Percentiles rank a stretch among this genome's conserved stretches.
Conservation (phyloP, 805 yeast species). For the Vanderwaltozyma polyspora region DNA sequence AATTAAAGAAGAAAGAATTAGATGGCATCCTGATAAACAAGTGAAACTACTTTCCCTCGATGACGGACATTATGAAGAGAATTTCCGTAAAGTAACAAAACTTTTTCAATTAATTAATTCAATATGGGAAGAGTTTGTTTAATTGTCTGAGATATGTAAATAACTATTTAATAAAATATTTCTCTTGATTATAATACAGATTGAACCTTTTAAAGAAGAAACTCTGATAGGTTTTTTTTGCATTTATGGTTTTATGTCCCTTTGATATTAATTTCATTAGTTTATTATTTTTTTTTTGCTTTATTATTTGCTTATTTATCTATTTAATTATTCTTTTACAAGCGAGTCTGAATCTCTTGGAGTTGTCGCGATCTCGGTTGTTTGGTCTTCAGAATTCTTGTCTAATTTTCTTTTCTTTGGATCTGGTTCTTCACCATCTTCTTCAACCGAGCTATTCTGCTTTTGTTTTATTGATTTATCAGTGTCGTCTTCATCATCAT, state of each 20-base stretch:
- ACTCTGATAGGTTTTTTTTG: too few species aligned
- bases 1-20: slow-evolving; percentile 39
- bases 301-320: neutral
- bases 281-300: neutral
- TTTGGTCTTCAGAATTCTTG: slow-evolving; percentile 5
- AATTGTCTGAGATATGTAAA: too few species aligned
- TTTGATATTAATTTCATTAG: too few species aligned
- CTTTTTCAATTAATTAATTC: slow-evolving; percentile 35
- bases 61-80: neutral
- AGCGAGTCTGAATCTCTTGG: slow-evolving; percentile 21
- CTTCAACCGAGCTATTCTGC: slow-evolving; percentile 27
- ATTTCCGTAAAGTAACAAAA: slow-evolving; percentile 23
- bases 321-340: slow-evolving; percentile 1
- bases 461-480: slow-evolving; percentile 27
- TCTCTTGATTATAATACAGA: too few species aligned
- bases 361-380: slow-evolving; percentile 13
- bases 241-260: too few species aligned
- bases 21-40: slow-evolving; percentile 61
- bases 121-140: slow-evolving; percentile 32
- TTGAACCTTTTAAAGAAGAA: too few species aligned
- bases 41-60: neutral
- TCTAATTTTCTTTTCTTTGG: slow-evolving; percentile 13
- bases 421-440: slow-evolving; percentile 13
- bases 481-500: slow-evolving; percentile 26
- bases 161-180: neutral